phyloP scores from a whole-genome alignment of 257 asterid genomes.

The Lantana camara region DNA sequence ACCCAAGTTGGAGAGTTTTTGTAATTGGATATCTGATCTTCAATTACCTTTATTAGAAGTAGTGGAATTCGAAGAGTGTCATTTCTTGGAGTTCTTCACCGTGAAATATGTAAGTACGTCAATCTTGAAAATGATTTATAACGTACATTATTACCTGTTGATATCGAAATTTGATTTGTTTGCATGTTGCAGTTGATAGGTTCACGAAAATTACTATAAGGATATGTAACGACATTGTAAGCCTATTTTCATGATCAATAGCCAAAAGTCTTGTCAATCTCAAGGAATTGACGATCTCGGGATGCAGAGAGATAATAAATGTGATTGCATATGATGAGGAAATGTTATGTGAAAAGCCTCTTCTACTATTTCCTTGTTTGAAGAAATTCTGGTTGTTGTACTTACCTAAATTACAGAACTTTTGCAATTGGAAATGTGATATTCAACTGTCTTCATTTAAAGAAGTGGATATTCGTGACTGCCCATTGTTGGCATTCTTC shows the following conservation, averaged over 20 bases:
- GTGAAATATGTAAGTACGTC: too few relatives aligned
- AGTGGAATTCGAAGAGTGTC: too few relatives aligned
- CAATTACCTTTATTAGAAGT: too few relatives aligned
- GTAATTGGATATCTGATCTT: too few relatives aligned
- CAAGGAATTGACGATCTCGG: neutral
- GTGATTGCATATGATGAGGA: neutral
- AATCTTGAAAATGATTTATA: too few relatives aligned
- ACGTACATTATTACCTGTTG: too few relatives aligned
- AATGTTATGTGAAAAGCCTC: too few relatives aligned
- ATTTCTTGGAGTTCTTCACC: too few relatives aligned
- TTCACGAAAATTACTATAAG: neutral
- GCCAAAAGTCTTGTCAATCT: neutral
- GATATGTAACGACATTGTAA: neutral
- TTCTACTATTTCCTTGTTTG: too few relatives aligned
- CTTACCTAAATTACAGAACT: neutral
- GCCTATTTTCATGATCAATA: neutral
- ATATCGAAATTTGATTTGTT: neutral
- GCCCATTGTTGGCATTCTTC: neutral
- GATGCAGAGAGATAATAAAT: neutral
- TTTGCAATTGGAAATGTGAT: neutral
- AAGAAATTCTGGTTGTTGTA: rapidly evolving
- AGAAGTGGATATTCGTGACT: neutral
- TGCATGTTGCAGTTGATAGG: neutral
- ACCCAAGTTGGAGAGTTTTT: too few relatives aligned
- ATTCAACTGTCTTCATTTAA: neutral